Conservation (phyloP, 2,329 filamentous ascomycete genomes). For the Botrytis fabae region DNA sequence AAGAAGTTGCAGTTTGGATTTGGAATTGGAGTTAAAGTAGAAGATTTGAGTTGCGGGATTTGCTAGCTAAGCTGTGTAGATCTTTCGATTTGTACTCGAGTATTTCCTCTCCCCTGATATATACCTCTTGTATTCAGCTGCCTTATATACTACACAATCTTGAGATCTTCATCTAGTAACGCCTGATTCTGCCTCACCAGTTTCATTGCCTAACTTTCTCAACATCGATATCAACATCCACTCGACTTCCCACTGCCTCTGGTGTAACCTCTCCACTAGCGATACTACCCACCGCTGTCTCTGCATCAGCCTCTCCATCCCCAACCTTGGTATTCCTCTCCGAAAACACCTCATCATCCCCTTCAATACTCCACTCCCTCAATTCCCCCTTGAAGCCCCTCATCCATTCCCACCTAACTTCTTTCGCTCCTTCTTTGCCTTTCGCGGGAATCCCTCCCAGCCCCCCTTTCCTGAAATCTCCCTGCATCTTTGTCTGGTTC, state of each 20-base stretch:
- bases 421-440: neutral
- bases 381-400: slow-evolving; percentile 16
- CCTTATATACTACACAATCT: neutral
- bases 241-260: neutral
- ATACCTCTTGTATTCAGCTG: neutral
- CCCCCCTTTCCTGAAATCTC: slow-evolving; percentile 41
- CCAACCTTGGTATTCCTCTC: neutral
- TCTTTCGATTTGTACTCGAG: neutral
- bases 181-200: neutral
- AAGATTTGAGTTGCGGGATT: neutral
- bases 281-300: neutral
- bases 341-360: slow-evolving; percentile 4
- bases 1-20: neutral
- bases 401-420: slow-evolving; percentile 14
- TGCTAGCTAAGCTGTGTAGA: neutral
- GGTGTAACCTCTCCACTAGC: slow-evolving; percentile 1
- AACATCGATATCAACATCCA: neutral
- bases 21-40: neutral
- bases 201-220: neutral
- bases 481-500: slow-evolving; percentile 61
- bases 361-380: slow-evolving; percentile 8
- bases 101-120: neutral
- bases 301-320: slow-evolving; percentile 3
- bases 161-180: neutral
- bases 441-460: neutral